A percentile compares a stretch with the other conserved stretches of the same genome.
phyloP scores from a whole-genome alignment of 2,329 filamentous ascomycete genomes.

The Cytospora leucostoma region DNA sequence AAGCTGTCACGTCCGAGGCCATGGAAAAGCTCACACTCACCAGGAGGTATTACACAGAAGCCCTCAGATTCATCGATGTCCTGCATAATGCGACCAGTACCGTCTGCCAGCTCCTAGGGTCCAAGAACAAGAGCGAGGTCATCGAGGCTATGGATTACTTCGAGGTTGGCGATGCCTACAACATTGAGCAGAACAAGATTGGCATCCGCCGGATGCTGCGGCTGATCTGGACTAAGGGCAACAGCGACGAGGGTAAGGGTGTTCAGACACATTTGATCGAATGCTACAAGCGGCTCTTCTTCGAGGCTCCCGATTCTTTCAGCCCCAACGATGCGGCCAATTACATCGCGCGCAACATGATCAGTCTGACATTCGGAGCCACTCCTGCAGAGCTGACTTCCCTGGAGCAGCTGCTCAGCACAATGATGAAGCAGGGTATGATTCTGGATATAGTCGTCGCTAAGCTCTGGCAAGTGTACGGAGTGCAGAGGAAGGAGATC shows the following conservation, averaged over 20 bases:
- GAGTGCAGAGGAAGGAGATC: slow-evolving; percentile 89
- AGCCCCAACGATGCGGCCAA: slow-evolving; percentile 87
- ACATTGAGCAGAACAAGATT: slow-evolving; percentile 87
- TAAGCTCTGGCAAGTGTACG: slow-evolving; percentile 97
- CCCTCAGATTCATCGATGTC: slow-evolving; percentile 89
- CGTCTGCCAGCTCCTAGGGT: slow-evolving; percentile 85
- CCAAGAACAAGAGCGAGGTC: slow-evolving; percentile 96
- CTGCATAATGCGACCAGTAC: slow-evolving; percentile 79
- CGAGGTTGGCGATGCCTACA: slow-evolving; percentile 92
- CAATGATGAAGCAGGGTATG: slow-evolving; percentile 94
- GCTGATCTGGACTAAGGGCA: slow-evolving; percentile 98
- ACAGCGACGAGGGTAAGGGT: slow-evolving; percentile 97
- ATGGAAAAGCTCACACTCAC: slow-evolving; percentile 87
- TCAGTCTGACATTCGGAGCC: slow-evolving; percentile 93
- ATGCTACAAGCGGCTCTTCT: slow-evolving; percentile 93
- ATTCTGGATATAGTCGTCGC: slow-evolving; percentile 83
- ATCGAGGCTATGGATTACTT: slow-evolving; percentile 99
- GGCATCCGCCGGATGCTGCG: slow-evolving; percentile 95
- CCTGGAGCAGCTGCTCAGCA: slow-evolving; percentile 89
- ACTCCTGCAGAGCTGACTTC: slow-evolving; percentile 94
- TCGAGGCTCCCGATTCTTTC: slow-evolving; percentile 89
- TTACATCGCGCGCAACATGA: slow-evolving; percentile 97
- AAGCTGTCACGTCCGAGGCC: slow-evolving; percentile 84
- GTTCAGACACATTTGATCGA: slow-evolving; percentile 96
- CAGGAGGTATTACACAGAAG: slow-evolving; percentile 89